Evolutionary conservation across 23 red algal species (phyloP), one percentile per base, ranked within the genome.

Genomic region (Pyropia yezoensis): DNA sequence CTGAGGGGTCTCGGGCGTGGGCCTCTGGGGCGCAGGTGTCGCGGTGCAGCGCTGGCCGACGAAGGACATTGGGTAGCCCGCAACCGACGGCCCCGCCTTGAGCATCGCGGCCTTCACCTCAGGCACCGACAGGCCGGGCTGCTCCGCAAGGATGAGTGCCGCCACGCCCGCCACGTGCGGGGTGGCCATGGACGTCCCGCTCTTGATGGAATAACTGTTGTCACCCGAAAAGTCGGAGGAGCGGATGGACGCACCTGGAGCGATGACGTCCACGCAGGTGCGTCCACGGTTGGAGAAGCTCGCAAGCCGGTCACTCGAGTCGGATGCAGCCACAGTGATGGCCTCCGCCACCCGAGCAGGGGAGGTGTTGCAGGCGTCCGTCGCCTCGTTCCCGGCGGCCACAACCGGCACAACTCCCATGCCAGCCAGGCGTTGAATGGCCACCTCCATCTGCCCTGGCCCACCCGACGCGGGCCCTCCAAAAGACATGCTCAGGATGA

Each of bases 101-200:
- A 47, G 39, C 39, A 47, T 47, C 4, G 39, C 39, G 39, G 39
- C 39, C 39, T 60, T 20, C 11, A 63, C 24, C 16, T 57, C 57
- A 45, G 17, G 14, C 25, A 27, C 24, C 50, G 57, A 12, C 29
- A 62, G 28, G 29, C 28, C 49, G 23, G 32, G 51, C 57, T 73
- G 52, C 32, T 60, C 67, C 39, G 66, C 57, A 2, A 68, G 59
- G 20, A 83, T 25, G n/a, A 83, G 56, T 6, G 30, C 79, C 51
- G 66, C 67, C 19, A 59, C 50, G 20, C 79, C 79, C 28, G 79
- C 79, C 27, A 73, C 79, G 30, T 73, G 60, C 60, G 79, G 79
- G 13, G 79, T 62, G 50, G 79, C 68, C 79, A 73, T 71, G 0
- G 79, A 83, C n/a, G 79, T 83, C 25, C 79, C 79, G 51, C 67